phyloP scores from a whole-genome alignment of 2,329 filamentous ascomycete genomes.

The Pseudocercospora fuligena region DNA sequence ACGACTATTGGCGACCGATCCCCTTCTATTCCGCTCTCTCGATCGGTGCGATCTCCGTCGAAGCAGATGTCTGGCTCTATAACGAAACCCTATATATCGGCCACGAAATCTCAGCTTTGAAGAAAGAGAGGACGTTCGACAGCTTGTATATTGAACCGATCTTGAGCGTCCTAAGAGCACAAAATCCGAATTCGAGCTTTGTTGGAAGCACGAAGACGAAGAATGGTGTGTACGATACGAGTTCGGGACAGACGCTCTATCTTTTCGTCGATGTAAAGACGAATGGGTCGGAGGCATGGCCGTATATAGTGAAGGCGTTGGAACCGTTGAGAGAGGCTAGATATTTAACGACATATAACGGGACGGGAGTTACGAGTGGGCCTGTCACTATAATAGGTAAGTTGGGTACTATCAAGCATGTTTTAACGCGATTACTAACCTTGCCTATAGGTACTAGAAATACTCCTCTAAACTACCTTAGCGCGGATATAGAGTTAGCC shows the following conservation, averaged over 20 bases:
- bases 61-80: conserved; percentile 65
- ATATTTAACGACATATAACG: conserved; percentile 60
- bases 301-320: conserved; percentile 60
- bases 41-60: conserved; percentile 61
- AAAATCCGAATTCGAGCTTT: conserved; percentile 62
- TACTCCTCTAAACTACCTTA: conserved; percentile 43
- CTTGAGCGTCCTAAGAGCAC: conserved; percentile 58
- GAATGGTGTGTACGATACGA: conserved; percentile 67
- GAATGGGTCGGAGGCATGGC: conserved; percentile 59
- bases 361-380: conserved; percentile 51
- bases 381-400: conserved; percentile 63
- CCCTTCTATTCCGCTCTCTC: conserved; percentile 59
- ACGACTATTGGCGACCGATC: conserved; percentile 61
- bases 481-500: no score
- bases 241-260: conserved; percentile 62
- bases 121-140: conserved; percentile 57
- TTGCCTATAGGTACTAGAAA: conserved; percentile 55
- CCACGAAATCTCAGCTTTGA: conserved; percentile 60
- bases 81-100: conserved; percentile 63
- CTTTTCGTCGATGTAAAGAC: conserved; percentile 70
- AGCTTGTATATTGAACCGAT: conserved; percentile 66
- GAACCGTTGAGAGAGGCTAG: conserved; percentile 59
- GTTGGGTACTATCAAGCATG: background rate
- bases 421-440: background rate
- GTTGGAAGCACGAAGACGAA: conserved; percentile 46